Evolutionary conservation across 1,284 basidiomycete genomes (phyloP), one percentile per base, ranked within the genome.

Genomic region (Tylopilus orsonianus): DNA sequence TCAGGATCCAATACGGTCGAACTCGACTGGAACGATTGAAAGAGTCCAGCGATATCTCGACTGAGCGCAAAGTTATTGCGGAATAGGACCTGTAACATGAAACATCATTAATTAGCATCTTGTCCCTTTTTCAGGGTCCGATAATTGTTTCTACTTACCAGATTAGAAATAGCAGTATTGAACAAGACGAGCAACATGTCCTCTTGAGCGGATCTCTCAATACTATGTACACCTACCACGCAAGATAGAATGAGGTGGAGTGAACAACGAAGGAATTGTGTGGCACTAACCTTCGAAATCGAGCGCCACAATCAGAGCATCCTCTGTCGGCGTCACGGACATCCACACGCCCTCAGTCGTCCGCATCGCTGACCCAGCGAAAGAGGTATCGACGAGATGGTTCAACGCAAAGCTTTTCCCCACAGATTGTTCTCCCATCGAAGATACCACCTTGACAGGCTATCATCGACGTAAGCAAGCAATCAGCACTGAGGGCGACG

Each of bases 301-400:
- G 2, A 85, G 68, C 0, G 81, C 75, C 6, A 85, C 80, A 9
- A 84, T 69, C 19, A 85, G 61, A 0, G 65, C 60, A 24, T 79
- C 73, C 33, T 75, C 67, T 0, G 81, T 83, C 0, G 83, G 82
- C 2, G 82, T 83, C 4, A 79, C 78, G 0, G 83, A 81, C 74
- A 85, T 78, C 83, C 83, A 84, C 2, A 83, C 79, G 1, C 81
- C 81, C 66, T 85, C 83, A 55, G 55, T 85, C 1, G 81, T 84
- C 19, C 81, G 67, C 80, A 85, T 83, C 0, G 83, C 83, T 5
- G 77, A 80, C 1, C 82, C 83, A 23, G 81, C 80, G 53, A 85
- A 85, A 0, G 81, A 83, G 0, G 82, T 80, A 53, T 84, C 81
- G 0, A 72, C 76, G 19, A 85, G 68, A 56, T 85, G 83, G 38